Base-by-base conservation (phyloP, 305 asterid genomes). In the Lippia alba region DNA sequence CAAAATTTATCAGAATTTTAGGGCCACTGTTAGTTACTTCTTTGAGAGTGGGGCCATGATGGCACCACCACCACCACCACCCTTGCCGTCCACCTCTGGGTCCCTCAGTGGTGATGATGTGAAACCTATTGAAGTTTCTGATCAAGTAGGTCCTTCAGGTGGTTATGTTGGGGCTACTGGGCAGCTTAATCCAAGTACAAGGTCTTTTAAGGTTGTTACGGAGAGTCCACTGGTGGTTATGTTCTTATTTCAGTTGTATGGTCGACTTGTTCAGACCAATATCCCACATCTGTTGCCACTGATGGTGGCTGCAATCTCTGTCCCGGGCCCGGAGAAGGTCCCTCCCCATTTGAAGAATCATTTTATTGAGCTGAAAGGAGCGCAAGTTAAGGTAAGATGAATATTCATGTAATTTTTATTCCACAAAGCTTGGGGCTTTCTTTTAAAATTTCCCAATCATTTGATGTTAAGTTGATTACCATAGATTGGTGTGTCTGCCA, bases 141-240 rank as follows among this genome's bases (percentile, higher is more conserved):
- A 92, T 83, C 97, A 86, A 77, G 77, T 92, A 81, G 91, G 94
- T 57, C 70, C 89, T 32, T 68, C 91, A 3, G 80, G 86, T 64
- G 79, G 81, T 68, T 88, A 80, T 86, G 85, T 61, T 74, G 91
- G 87, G 75, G 76, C 76, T 61, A 68, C 87, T 12, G 96, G 94
- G 69, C 96, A 84, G 81, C 97, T 94, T 57, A 94, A 94, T 81
- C 97, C 99, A 11, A 94, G 97, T 76, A 86, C 97, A 3, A 86
- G 99, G 85, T 94, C 99, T 1, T 94, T 94, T 73, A 94, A 92
- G 87, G 91, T 94, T 69, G 94, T 94, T 61, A 94, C 98, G 0
- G 99, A 94, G 96, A 92, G 96, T 85, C 99, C 99, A 0, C 75
- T 94, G 86, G 98, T 92, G 73, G 98, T 92, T 78, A 94, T 94